Base-by-base conservation (phyloP, 805 yeast species). In the Lipomyces kockii region DNA sequence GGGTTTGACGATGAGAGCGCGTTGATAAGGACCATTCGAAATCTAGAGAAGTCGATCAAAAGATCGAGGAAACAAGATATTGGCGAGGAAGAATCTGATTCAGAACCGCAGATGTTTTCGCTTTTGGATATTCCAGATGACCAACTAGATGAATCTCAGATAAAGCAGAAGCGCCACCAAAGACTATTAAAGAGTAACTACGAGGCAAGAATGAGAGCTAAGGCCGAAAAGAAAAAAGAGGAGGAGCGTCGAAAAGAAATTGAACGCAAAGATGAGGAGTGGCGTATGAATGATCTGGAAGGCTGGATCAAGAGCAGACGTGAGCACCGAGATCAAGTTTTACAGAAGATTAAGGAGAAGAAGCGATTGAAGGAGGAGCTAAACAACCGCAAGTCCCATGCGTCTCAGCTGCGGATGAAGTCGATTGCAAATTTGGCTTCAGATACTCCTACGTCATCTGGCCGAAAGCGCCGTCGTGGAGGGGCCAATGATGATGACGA, bases 351-450 rank as follows among this genome's bases (percentile, higher is more conserved):
- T 69, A 88, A 87, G 73, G 95, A 90, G 46, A 83, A 92, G 66
- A 81, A 84, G 57, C 87, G 90, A 75, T 80, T 92, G 71, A 84
- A 87, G 73, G 90, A 86, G 69, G 96, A 93, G 61, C 83, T 94
- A 77, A 87, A 86, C 72, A 97, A 93, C 79, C 84, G 98, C 72
- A 92, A 92, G 77, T 92, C 98, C 2, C 86, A 86, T 67, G 97
- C 97, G 34, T 92, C 97, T 1, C 98, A 94, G 79, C 86, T 88
- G 78, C 82, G 98, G 74, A 93, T 94, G 98, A 92, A 90, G 76
- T 89, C 87, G 70, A 87, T 94, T 61, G 97, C 98, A 0, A 89
- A 90, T 12, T 82, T 94, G 68, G 98, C 97, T 0, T 83, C 88
- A 58, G 95, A 90, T 9, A 70, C 83, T 55, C 73, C 76, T 20